phyloP scores from a whole-genome alignment of 306 rosid species.

The Cyclanthera cordifolia region DNA sequence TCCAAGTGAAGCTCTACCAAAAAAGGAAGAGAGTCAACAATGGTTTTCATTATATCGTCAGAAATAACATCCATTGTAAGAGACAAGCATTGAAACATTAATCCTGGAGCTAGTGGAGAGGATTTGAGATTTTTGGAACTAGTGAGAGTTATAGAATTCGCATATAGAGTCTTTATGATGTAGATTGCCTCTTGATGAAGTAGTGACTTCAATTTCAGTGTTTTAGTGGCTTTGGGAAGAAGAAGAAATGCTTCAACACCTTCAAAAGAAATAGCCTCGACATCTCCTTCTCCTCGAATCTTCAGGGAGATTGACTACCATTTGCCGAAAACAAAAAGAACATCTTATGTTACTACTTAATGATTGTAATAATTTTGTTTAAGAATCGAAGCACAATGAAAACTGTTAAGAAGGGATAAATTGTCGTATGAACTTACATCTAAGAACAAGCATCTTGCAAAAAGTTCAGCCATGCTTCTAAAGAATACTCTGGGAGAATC shows the following conservation, averaged over 20 bases:
- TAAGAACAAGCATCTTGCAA: constrained; percentile 16
- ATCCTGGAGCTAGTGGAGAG: neutral
- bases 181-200: constrained; percentile 10
- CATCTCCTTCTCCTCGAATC: constrained; percentile 22
- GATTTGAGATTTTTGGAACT: neutral
- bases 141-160: neutral
- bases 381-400: neutral
- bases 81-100: constrained; percentile 21
- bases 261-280: neutral
- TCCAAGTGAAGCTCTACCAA: constrained; percentile 27
- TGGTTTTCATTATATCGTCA: constrained; percentile 12
- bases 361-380: neutral
- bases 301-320: constrained; percentile 17
- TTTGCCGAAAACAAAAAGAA: neutral
- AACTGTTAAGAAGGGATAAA: neutral
- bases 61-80: constrained; percentile 21
- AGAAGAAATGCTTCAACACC: constrained; percentile 13
- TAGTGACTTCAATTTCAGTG: constrained; percentile 23
- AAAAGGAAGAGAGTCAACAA: constrained; percentile 12
- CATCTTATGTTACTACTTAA: neutral
- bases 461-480: constrained; percentile 13
- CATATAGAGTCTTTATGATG: neutral
- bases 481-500: constrained; percentile 6
- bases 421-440: constrained; percentile 12
- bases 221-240: constrained; percentile 13